Evolutionary conservation across 805 yeast genomes (phyloP).

Genomic region (Nakazawaea sp.): DNA sequence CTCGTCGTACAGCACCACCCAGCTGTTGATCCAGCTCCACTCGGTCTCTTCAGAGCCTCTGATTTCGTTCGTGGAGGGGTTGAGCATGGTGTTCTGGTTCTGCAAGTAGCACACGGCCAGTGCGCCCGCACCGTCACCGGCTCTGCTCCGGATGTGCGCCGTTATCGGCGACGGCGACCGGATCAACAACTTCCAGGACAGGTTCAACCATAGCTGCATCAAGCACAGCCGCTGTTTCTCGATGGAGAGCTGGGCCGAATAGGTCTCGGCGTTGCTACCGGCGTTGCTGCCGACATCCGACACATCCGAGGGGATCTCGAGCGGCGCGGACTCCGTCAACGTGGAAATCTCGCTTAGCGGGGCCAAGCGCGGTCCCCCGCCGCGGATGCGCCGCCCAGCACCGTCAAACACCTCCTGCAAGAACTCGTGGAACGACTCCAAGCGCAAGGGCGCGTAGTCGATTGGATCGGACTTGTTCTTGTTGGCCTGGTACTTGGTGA

Average conservation of each 20-base stretch:
- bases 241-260: not conserved
- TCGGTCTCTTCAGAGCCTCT: not conserved
- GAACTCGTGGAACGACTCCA: constrained; percentile 4
- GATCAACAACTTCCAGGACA: constrained; percentile 5
- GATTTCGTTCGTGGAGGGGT: not conserved
- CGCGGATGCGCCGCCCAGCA: not conserved
- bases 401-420: not conserved
- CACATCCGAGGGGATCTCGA: not conserved
- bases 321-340: not conserved
- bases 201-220: constrained; percentile 8
- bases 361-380: not conserved
- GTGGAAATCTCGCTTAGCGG: no score
- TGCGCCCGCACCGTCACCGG: not conserved
- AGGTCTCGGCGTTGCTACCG: not conserved
- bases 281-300: not conserved
- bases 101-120: constrained; percentile 7
- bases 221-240: not conserved
- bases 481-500: constrained; percentile 6
- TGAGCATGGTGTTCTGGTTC: not conserved
- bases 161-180: constrained; percentile 3
- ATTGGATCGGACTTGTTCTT: constrained; percentile 5
- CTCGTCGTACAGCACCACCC: constrained; percentile 9
- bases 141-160: not conserved
- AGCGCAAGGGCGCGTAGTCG: constrained; percentile 9
- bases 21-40: constrained; percentile 3